Evolutionary conservation across 768 basidiomycete species (phyloP).

Genomic region (Steccherinum ochraceum): DNA sequence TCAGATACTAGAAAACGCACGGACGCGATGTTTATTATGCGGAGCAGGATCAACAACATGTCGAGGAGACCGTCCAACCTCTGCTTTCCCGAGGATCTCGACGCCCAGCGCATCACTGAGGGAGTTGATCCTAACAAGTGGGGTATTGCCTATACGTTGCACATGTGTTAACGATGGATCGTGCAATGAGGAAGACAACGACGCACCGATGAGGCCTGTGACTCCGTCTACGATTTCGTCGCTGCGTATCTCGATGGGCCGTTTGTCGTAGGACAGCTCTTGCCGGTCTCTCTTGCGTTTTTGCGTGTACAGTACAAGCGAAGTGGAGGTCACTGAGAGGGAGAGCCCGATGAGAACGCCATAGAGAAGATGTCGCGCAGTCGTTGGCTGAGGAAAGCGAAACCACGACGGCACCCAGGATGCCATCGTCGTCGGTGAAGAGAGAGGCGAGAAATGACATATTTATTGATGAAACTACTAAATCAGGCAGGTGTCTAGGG

Average conservation of each 20-base stretch:
- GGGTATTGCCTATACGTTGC: slow-evolving; percentile 88
- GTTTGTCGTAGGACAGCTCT: slow-evolving; percentile 27
- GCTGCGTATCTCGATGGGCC: slow-evolving; percentile 66
- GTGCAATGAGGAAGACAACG: background rate
- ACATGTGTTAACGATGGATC: too few species aligned
- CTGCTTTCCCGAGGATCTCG: slow-evolving; percentile 93
- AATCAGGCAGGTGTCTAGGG: slow-evolving; percentile 10
- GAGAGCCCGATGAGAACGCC: slow-evolving; percentile 73
- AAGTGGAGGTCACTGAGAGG: slow-evolving; percentile 66
- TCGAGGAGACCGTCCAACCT: slow-evolving; percentile 41
- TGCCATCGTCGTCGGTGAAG: slow-evolving; percentile 1
- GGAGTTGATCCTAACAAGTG: slow-evolving; percentile 85
- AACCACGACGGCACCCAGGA: slow-evolving; percentile 14
- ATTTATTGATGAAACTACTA: background rate
- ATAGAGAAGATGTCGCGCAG: slow-evolving; percentile 30
- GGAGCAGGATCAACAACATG: background rate
- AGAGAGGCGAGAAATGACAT: background rate
- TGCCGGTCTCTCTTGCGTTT: slow-evolving; percentile 39
- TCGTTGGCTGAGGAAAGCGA: slow-evolving; percentile 16
- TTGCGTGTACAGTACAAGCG: slow-evolving; percentile 49
- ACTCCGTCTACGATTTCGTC: slow-evolving; percentile 81
- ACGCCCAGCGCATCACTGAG: slow-evolving; percentile 87
- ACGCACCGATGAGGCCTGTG: slow-evolving; percentile 76
- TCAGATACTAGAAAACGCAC: too few species aligned
- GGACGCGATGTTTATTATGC: slow-evolving; percentile 1